Percentiles rank a stretch among this genome's conserved stretches.
phyloP scores from a whole-genome alignment of 73 alveolate species.

The Paramecium biaurelia region DNA sequence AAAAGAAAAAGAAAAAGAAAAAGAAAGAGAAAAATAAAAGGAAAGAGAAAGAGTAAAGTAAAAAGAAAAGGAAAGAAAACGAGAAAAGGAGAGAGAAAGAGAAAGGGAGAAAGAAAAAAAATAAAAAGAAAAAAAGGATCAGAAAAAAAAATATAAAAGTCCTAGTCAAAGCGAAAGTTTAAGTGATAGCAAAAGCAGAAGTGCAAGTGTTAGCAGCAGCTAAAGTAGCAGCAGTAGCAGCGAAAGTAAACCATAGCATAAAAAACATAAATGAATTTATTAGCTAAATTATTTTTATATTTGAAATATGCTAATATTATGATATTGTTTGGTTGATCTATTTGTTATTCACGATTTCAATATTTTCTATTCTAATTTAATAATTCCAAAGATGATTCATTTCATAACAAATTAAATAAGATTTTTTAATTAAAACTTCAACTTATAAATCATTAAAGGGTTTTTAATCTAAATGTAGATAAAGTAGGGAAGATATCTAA shows the following conservation, averaged over 20 bases:
- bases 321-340: neutral
- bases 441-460: neutral
- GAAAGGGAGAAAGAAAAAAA: neutral
- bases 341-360: neutral
- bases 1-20: neutral
- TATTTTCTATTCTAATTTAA: neutral
- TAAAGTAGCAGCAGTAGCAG: conserved; percentile 46
- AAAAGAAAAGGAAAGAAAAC: neutral
- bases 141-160: neutral
- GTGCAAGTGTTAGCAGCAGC: conserved; percentile 16
- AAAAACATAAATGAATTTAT: neutral
- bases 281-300: neutral
- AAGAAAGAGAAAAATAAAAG: neutral
- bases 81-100: neutral
- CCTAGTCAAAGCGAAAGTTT: neutral
- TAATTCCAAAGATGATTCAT: neutral
- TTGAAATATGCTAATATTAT: neutral
- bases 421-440: neutral
- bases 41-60: neutral
- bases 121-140: neutral
- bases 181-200: conserved; percentile 29
- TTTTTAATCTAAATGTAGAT: neutral
- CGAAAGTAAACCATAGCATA: conserved; percentile 16
- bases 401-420: neutral
- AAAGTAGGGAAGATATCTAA: neutral